Base-by-base conservation (phyloP, 2,329 filamentous ascomycete species). In the Parasarocladium wereldwijsianum region DNA sequence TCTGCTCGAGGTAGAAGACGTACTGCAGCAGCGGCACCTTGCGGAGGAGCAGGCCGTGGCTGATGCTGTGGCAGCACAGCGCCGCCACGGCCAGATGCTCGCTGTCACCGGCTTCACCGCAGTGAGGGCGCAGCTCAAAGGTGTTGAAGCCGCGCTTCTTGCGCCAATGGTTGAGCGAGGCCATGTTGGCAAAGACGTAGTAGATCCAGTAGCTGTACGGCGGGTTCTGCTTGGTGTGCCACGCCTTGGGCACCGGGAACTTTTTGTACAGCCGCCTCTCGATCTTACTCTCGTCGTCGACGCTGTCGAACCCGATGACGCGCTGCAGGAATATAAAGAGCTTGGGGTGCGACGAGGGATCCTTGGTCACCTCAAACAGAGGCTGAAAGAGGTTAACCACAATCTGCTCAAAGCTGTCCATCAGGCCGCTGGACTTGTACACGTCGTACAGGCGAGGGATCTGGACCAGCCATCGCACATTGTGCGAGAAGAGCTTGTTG, bases 121-220 rank as follows among this genome's bases (percentile, higher is more conserved):
- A 96, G 54, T 98, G 90, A 8, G 90, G 90, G 22, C 90, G 74
- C 30, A 98, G 63, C 12, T 92, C 65, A 50, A 98, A 92, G 0
- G 90, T 98, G 52, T 93, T 98, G 66, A 96, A 94, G 1, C 86
- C 86, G 29, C 87, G 76, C 47, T 78, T 76, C 47, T 84, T 87
- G 24, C 90, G 75, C 79, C 82, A 94, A 34, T 78, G 70, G 49
- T 98, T 98, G 42, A 98, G 66, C 8, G 86, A 93, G 1, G 79
- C 70, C 52, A 94, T 84, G 52, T 98, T 98, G 38, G 90, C 76
- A 46, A 90, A 96, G 31, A 96, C 66, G 47, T 93, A 93, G 57
- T 98, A 98, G 47, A 96, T 81, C 90, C 90, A 98, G 57, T 98
- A 98, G 50, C 81, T 94, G 58, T 98, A 98, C 0, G 90, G 90